phyloP scores from a whole-genome alignment of 495 filamentous ascomycete genomes.

The Podospora conica region DNA sequence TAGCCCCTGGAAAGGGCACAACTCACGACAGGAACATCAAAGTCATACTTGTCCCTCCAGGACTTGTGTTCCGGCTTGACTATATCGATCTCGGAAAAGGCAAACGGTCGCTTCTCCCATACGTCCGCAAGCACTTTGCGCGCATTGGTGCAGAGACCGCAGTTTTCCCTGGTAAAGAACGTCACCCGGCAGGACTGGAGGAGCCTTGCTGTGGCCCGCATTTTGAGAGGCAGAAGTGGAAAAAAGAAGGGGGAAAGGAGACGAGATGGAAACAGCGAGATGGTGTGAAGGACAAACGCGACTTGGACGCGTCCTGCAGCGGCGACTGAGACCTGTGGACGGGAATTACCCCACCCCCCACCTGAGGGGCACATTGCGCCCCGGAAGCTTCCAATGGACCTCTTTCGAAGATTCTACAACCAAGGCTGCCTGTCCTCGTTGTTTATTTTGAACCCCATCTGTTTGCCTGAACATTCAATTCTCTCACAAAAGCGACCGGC shows the following conservation, averaged over 20 bases:
- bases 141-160: conserved; percentile 72
- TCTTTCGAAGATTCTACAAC: conserved; percentile 18
- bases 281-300: background rate
- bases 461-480: background rate
- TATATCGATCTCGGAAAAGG: conserved; percentile 75
- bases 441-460: conserved; percentile 3
- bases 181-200: conserved; percentile 64
- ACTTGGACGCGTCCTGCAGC: background rate
- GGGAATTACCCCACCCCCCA: conserved; percentile 18
- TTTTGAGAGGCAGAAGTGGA: conserved; percentile 13
- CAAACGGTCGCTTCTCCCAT: conserved; percentile 62
- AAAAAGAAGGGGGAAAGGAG: background rate
- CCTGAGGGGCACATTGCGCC: background rate
- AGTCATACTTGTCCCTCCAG: conserved; percentile 82
- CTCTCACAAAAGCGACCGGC: background rate
- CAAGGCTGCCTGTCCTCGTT: background rate
- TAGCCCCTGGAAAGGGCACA: background rate
- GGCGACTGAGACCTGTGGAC: background rate
- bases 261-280: background rate
- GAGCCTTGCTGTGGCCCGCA: conserved; percentile 38
- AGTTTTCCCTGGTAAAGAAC: conserved; percentile 74
- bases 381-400: conserved; percentile 13
- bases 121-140: conserved; percentile 65
- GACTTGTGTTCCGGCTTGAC: conserved; percentile 55
- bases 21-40: conserved; percentile 78